Evolutionary conservation across 768 basidiomycete genomes (phyloP), one percentile per base, ranked within the genome.

Genomic region (Multifurca ochricompacta): DNA sequence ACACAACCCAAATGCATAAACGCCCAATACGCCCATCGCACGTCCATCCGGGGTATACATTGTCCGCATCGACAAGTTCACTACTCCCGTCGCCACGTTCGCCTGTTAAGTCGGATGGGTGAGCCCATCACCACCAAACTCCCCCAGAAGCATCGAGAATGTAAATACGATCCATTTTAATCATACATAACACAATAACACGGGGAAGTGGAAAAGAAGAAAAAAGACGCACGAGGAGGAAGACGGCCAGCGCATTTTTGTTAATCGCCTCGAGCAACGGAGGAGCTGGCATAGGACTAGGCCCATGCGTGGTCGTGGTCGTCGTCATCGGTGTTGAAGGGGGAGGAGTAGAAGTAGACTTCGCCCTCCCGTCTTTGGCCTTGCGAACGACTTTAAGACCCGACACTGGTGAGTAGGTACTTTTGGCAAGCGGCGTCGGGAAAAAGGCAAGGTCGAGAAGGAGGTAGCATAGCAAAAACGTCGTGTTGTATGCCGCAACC

Each of bases 401-500:
- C 8, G 71, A 71, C 3, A 62, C 62, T 16, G 69, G 68, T 0
- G 73, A 69, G 53, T 70, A 70, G 13, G 65, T 59, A 2, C 65
- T 64, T 42, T 56, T 67, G 2, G 69, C 63, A 21, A 68, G 53
- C 10, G 70, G 73, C 11, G 72, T 67, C 3, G 81, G 77, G 66
- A 79, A 85, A 68, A 91, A 86, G 37, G 69, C 62, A 51, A 87
- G 75, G 61, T 97, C 90, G 39, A 96, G 70, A 21, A 83, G 58
- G 37, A 93, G 74, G 70, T 96, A 95, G 11, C 79, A 81, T 5
- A 92, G 74, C 14, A 97, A 71, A 71, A 92, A 92, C 3, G 83
- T 77, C 0, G 85, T 83, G 66, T 97, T 98, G 80, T 81, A 95
- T 9, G 90, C 92, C 1, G 81, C 78, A 7, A 87, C 78, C 92